A percentile compares a stretch with the other conserved stretches of the same genome.
phyloP scores from a whole-genome alignment of 805 yeast species.

The Zygosaccharomyces gambellarensis region DNA sequence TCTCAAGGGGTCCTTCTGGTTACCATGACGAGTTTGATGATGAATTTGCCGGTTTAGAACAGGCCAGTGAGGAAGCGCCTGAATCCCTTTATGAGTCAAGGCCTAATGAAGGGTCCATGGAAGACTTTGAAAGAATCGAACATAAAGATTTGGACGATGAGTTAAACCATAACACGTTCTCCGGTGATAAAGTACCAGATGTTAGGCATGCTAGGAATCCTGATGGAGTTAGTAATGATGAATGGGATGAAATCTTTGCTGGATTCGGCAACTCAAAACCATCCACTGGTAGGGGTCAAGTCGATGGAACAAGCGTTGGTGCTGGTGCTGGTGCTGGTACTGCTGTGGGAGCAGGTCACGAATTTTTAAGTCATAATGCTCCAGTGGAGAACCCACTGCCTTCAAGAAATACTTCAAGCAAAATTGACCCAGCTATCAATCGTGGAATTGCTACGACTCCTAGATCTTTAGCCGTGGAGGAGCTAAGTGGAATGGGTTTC shows the following conservation, averaged over 20 bases:
- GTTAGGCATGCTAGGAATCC: neutral
- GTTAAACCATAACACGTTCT: conserved; percentile 23
- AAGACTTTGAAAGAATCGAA: conserved; percentile 27
- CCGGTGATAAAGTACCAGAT: conserved; percentile 13
- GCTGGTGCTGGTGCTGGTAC: conserved; percentile 2
- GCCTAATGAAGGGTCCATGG: conserved; percentile 23
- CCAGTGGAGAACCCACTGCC: conserved; percentile 19
- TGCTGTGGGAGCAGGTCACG: no score
- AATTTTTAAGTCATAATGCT: conserved; percentile 7
- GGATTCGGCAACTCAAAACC: conserved; percentile 60
- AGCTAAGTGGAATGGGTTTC: conserved; percentile 88
- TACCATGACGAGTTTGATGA: conserved; percentile 36
- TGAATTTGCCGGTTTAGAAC: conserved; percentile 43
- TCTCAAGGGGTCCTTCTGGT: neutral
- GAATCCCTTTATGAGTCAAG: conserved; percentile 26
- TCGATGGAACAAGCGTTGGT: conserved; percentile 4
- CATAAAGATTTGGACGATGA: conserved; percentile 27
- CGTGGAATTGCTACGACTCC: conserved; percentile 42
- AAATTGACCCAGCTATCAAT: conserved; percentile 14
- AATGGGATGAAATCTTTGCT: conserved; percentile 92
- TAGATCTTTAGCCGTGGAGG: conserved; percentile 59
- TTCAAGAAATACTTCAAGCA: conserved; percentile 6
- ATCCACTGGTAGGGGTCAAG: conserved; percentile 3
- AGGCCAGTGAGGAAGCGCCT: conserved; percentile 38
- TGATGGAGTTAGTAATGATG: conserved; percentile 48